Evolutionary conservation across 768 basidiomycete species (phyloP).

Genomic region (Lactifluus rugatus): DNA sequence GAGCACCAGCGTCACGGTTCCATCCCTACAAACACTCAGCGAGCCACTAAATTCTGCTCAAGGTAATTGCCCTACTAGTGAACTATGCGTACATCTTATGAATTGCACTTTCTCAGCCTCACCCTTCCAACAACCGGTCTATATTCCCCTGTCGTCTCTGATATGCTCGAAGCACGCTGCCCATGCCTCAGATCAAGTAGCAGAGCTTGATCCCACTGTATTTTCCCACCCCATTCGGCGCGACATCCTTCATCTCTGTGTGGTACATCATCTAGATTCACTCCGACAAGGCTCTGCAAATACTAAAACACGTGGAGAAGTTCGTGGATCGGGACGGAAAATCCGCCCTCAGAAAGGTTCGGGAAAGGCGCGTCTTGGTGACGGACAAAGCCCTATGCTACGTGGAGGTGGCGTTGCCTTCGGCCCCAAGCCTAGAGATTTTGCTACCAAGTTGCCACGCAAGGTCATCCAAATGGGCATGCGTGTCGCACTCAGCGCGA

Average conservation of each 20-base stretch:
- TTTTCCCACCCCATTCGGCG: conserved; percentile 84
- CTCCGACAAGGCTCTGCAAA: conserved; percentile 87
- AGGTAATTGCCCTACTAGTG: not conserved
- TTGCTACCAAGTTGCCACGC: conserved; percentile 83
- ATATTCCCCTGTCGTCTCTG: conserved; percentile 52
- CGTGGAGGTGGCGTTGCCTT: conserved; percentile 90
- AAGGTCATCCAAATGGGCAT: conserved; percentile 92
- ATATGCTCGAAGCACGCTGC: conserved; percentile 36
- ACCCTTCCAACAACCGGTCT: conserved; percentile 40
- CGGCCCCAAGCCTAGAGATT: conserved; percentile 86
- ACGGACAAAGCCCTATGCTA: conserved; percentile 77
- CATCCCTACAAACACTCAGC: not conserved
- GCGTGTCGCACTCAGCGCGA: conserved; percentile 78
- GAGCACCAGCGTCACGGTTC: not conserved
- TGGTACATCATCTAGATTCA: conserved; percentile 77
- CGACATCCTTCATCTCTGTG: conserved; percentile 89
- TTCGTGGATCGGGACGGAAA: conserved; percentile 82
- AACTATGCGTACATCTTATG: not conserved
- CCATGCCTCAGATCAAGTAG: conserved; percentile 36
- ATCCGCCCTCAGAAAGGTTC: conserved; percentile 87
- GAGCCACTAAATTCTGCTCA: not conserved
- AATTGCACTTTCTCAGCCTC: conserved; percentile 25
- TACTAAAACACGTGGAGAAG: conserved; percentile 88
- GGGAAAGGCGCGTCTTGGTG: conserved; percentile 84
- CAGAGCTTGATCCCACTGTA: conserved; percentile 66